These are phyloP conservation scores for Cutaneotrichosporon spelunceum DNA, from an alignment of 1,284 basidiomycete species.

Conservation along the genomic window DNA sequence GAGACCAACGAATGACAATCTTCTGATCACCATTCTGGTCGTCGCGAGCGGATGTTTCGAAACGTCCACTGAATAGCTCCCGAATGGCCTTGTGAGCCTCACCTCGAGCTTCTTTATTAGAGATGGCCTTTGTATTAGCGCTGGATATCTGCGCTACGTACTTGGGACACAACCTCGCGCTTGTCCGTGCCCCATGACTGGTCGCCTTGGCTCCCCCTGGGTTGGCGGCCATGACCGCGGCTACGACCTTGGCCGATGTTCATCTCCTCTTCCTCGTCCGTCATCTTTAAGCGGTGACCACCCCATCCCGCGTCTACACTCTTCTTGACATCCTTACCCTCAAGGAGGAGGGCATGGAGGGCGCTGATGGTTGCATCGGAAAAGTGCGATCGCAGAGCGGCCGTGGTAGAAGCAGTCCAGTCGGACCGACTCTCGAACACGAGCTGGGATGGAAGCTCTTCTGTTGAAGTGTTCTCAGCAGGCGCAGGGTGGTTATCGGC, in stretches of 20 bases:
- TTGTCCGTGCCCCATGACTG: conserved; percentile 54
- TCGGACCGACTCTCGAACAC: conserved; percentile 49
- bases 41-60: conserved; percentile 60
- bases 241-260: conserved; percentile 15
- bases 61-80: conserved; percentile 72
- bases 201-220: conserved; percentile 20
- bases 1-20: conserved; percentile 43
- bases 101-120: conserved; percentile 74
- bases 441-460: conserved; percentile 26
- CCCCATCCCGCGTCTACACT: conserved; percentile 54
- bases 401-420: conserved; percentile 65
- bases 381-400: conserved; percentile 61
- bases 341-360: conserved; percentile 67
- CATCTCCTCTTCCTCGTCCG: conserved; percentile 38
- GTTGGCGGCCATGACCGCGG: conserved; percentile 26
- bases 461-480: not conserved
- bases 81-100: conserved; percentile 77
- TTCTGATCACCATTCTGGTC: conserved; percentile 29
- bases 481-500: not conserved
- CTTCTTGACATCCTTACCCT: conserved; percentile 71
- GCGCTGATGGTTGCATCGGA: conserved; percentile 61
- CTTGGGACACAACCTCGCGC: conserved; percentile 74
- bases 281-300: conserved; percentile 24
- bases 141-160: conserved; percentile 43
- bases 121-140: conserved; percentile 63